Base-by-base conservation (phyloP, 2,329 filamentous ascomycete species). In the Monilinia laxa region DNA sequence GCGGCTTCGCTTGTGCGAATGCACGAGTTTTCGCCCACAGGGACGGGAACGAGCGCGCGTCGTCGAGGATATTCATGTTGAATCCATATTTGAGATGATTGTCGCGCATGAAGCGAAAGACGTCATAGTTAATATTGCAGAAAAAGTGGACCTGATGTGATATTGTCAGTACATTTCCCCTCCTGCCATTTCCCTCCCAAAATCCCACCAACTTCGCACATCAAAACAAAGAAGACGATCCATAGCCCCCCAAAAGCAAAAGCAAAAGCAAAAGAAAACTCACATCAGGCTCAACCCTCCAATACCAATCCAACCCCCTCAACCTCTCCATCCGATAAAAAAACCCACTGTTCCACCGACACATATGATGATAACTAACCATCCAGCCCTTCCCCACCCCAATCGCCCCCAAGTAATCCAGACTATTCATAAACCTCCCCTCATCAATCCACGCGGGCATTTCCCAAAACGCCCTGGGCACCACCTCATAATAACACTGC, bases 321-420 rank as follows among this genome's bases (percentile, higher is more conserved):
- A 96, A 83, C 2, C 89, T 87, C 0, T 88, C 86, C 76, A 96
- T 91, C 65, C 88, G 85, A 76, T 92, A 92, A 81, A 96, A 94
- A 75, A 91, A 82, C 66, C 91, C 91, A 70, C 88, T 90, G 77
- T 93, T 93, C 91, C 91, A 95, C 70, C 95, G 91, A 80, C 95
- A 99, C 95, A 98, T 99, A 83, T 99, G 95, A 71, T 95, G 89
- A 83, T 99, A 99, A 81, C 91, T 96, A 79, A 96, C 81, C 40
- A 92, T 96, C 80, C 97, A 94, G 64, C 94, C 95, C 77, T 98
- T 98, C 78, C 98, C 97, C 78, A 98, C 96, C 81, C 97, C 95
- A 78, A 90, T 89, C 77, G 91, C 86, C 65, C 87, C 88, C 91
- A 98, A 96, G 74, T 97, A 92, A 80, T 97, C 89, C 68, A 94